Evolutionary conservation across 78 protist species (phyloP), one percentile per base, ranked within the genome.

Genomic region (Andalucia godoyi): DNA sequence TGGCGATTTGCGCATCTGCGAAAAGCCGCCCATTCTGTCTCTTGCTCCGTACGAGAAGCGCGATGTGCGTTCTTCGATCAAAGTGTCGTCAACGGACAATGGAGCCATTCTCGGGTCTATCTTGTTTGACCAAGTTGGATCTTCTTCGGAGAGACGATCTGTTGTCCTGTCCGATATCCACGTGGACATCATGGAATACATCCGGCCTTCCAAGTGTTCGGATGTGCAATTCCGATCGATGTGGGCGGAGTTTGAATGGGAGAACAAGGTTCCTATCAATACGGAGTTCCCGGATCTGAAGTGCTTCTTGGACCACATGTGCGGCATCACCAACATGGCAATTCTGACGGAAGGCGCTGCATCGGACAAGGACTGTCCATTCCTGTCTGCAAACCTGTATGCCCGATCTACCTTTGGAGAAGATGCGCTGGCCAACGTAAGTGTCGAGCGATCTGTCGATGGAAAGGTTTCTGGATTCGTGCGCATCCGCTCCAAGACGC

Each of bases 191-290:
- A 85, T 92, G 87, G 97, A 91, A 72, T 91, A 91, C 79, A 87
- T 94, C 61, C 39, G 36, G n/a, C 95, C 97, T 6, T 85, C 94
- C 1, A 8, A 39, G 52, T 88, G 92, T 73, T 25, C 85, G 4
- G 88, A 79, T 45, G 42, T 40, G 18, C 54, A 74, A 30, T 94
- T 92, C 83, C 71, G 98, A 23, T 13, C 45, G 10, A 92, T 91
- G 94, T 94, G 98, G 98, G 75, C 83, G 37, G 96, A 91, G 71
- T 94, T 92, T 41, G 98, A 91, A 64, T 94, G 98, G 98, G 98
- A 94, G 77, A 94, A 94, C 88, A 83, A 86, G 82, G 72, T 89
- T 12, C 58, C 70, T 42, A 83, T 81, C 12, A 32, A 67, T 30
- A 66, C 83, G 18, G 77, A 73, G 37, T 10, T 34, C 5, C 60